Evolutionary conservation across 148 eudicot species (phyloP).

Genomic region (Talinum fruticosum): DNA sequence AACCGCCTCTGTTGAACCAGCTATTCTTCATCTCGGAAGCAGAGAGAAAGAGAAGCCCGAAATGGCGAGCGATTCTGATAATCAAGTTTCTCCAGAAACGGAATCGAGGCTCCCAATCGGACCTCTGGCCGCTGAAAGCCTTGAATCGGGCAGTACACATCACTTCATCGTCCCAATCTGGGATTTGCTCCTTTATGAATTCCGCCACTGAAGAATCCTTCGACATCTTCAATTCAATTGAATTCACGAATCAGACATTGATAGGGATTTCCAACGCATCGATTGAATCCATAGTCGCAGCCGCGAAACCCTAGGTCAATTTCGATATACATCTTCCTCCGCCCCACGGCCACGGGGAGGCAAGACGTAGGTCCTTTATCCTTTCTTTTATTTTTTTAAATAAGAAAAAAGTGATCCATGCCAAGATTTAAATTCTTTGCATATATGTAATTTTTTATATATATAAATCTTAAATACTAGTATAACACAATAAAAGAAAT

Average conservation of each 20-base stretch:
- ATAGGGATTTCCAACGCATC: background rate
- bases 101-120: conserved; percentile 73
- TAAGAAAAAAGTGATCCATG: no score
- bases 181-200: conserved; percentile 44
- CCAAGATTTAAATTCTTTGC: no score
- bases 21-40: conserved; percentile 47
- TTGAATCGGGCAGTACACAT: conserved; percentile 59
- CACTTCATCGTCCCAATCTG: conserved; percentile 74
- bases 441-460: no score
- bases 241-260: background rate
- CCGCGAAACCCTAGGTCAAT: background rate
- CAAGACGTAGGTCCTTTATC: no score
- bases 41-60: conserved; percentile 44
- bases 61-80: conserved; percentile 52
- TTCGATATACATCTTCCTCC: background rate
- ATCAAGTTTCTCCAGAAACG: conserved; percentile 80
- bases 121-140: conserved; percentile 85
- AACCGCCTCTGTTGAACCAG: conserved; percentile 75
- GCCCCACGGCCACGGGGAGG: no score
- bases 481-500: no score
- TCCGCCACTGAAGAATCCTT: conserved; percentile 24
- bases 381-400: no score
- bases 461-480: no score
- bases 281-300: background rate
- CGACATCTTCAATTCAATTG: conserved; percentile 6